phyloP scores from a whole-genome alignment of 495 filamentous ascomycete species.

The Penicillium arizonense region DNA sequence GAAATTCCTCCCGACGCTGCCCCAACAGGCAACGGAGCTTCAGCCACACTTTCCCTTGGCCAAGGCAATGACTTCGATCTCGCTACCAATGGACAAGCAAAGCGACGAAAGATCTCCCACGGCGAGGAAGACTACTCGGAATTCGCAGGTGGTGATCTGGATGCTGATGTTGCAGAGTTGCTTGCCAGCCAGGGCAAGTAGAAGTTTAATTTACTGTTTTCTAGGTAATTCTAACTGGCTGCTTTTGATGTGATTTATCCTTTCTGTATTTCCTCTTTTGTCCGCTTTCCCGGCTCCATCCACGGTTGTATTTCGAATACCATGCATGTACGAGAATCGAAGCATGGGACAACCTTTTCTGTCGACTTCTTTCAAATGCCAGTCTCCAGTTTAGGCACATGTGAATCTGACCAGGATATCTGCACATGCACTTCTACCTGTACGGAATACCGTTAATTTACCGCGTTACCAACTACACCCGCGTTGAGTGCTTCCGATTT shows the following conservation, averaged over 20 bases:
- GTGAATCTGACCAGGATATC: too few relatives aligned
- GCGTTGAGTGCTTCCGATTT: too few relatives aligned
- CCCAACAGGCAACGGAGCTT: conserved; percentile 29
- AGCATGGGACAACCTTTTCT: too few relatives aligned
- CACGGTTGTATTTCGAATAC: background rate
- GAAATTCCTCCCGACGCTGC: conserved; percentile 35
- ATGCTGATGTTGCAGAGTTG: conserved; percentile 81
- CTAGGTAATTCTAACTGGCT: background rate
- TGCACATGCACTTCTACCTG: too few relatives aligned
- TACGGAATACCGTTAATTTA: too few relatives aligned
- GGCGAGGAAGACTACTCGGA: conserved; percentile 67
- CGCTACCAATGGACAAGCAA: conserved; percentile 46
- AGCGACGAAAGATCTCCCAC: conserved; percentile 75
- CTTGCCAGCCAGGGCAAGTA: conserved; percentile 54
- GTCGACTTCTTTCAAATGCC: too few relatives aligned
- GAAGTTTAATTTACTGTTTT: background rate
- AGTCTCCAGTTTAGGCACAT: too few relatives aligned
- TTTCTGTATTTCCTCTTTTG: background rate
- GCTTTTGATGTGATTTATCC: conserved; percentile 1
- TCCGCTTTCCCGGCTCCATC: background rate
- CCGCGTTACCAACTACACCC: too few relatives aligned
- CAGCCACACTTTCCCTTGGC: conserved; percentile 44
- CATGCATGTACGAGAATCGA: background rate
- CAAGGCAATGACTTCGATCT: conserved; percentile 30
- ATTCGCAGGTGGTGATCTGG: conserved; percentile 67